Conservation (phyloP, 2,329 filamentous ascomycete species). For the Dendryphion nanum region DNA sequence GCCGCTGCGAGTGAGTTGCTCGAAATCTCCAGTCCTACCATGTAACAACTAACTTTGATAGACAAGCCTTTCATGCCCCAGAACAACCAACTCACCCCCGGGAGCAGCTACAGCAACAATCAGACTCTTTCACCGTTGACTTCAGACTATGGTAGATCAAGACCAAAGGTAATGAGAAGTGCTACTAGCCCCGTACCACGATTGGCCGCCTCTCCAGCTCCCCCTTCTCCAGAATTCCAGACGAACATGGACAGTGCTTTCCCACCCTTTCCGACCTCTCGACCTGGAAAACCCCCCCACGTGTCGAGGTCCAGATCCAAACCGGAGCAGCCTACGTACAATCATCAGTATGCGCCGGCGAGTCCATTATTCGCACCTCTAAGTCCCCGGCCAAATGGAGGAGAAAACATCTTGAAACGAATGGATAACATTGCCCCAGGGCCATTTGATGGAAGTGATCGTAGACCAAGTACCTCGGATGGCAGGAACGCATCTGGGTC, state of each 20-base stretch:
- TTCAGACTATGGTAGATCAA: slow-evolving; percentile 20
- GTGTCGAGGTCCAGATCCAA: slow-evolving; percentile 3
- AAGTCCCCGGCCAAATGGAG: slow-evolving; percentile 47
- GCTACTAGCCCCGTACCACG: slow-evolving; percentile 36
- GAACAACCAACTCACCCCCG: slow-evolving; percentile 25
- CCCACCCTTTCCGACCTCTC: slow-evolving; percentile 51
- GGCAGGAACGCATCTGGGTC: slow-evolving; percentile 25
- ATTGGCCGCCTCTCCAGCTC: slow-evolving; percentile 23
- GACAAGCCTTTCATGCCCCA: slow-evolving; percentile 35
- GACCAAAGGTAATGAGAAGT: slow-evolving; percentile 33
- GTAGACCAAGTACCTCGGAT: slow-evolving; percentile 35
- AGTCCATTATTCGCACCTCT: slow-evolving; percentile 46
- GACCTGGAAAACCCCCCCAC: slow-evolving; percentile 19
- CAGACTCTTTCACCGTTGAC: slow-evolving; percentile 23
- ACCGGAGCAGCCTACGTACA: slow-evolving; percentile 19
- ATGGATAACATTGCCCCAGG: slow-evolving; percentile 67
- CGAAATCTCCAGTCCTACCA: neutral
- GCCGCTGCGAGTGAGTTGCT: slow-evolving; percentile 55
- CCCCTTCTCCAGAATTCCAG: slow-evolving; percentile 31
- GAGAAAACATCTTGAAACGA: slow-evolving; percentile 54
- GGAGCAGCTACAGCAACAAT: slow-evolving; percentile 27
- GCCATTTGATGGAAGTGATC: slow-evolving; percentile 56
- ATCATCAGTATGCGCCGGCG: slow-evolving; percentile 31
- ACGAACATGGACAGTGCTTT: slow-evolving; percentile 52
- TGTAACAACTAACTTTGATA: slow-evolving; percentile 16